Evolutionary conservation across 1,284 basidiomycete genomes (phyloP).

Genomic region (Hymenochaete sp.): DNA sequence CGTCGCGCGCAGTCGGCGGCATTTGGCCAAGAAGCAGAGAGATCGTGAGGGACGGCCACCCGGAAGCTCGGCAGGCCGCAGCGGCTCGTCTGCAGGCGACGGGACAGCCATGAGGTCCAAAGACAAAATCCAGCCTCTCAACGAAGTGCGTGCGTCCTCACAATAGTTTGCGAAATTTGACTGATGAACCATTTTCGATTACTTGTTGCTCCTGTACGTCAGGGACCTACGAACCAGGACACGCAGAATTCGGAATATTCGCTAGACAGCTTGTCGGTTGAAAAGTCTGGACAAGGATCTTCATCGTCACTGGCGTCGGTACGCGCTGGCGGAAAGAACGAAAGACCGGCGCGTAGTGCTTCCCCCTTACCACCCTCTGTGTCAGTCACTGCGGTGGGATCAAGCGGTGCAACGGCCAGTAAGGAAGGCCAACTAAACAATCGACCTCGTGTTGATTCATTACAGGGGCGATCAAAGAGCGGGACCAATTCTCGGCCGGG

Average conservation of each 20-base stretch:
- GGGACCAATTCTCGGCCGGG: constrained; percentile 3
- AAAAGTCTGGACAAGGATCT: constrained; percentile 3
- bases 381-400: constrained; percentile 16
- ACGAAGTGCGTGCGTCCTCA: too few species aligned
- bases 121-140: not conserved
- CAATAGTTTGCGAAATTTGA: not conserved
- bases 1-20: constrained; percentile 83
- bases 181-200: not conserved
- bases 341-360: constrained; percentile 1
- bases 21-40: constrained; percentile 61
- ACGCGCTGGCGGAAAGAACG: not conserved
- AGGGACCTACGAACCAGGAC: constrained; percentile 5
- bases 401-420: constrained; percentile 2
- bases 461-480: not conserved
- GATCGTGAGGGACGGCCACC: constrained; percentile 29
- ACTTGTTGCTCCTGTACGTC: not conserved
- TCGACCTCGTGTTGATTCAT: constrained; percentile 2
- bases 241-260: constrained; percentile 4
- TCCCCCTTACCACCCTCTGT: constrained; percentile 15
- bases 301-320: constrained; percentile 2
- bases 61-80: constrained; percentile 29
- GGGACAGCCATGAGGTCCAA: constrained; percentile 1
- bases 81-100: constrained; percentile 18
- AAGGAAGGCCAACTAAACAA: not conserved
- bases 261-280: constrained; percentile 9